phyloP scores from a whole-genome alignment of 1,284 basidiomycete species.

The Spongiforma sp. region DNA sequence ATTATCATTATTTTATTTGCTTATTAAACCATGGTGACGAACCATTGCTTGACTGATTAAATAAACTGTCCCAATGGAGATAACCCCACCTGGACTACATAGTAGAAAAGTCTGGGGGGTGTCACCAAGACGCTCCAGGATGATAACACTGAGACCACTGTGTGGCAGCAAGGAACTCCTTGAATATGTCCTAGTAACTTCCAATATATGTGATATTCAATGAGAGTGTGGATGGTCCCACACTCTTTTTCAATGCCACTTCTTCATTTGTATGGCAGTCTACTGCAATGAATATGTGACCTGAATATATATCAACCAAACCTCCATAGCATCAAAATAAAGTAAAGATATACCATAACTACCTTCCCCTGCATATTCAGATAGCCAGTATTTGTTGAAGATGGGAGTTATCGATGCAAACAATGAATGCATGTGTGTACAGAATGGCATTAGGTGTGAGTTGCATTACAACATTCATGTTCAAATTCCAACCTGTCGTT shows the following conservation, averaged over 20 bases:
- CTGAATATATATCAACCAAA: too few species aligned
- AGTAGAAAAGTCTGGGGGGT: not conserved
- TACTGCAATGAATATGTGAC: not conserved
- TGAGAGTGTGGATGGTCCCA: not conserved
- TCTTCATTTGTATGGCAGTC: not conserved
- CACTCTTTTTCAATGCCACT: not conserved
- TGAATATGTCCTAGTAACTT: not conserved
- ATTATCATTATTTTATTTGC: too few species aligned
- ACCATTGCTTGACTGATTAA: not conserved
- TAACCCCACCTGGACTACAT: not conserved
- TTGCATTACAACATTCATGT: too few species aligned
- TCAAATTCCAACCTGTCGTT: too few species aligned
- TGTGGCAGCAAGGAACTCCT: not conserved
- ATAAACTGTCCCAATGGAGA: not conserved
- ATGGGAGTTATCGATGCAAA: not conserved
- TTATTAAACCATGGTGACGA: not conserved
- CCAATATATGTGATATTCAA: not conserved
- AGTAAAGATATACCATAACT: not conserved
- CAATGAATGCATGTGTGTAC: not conserved
- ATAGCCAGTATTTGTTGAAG: not conserved
- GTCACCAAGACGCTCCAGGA: not conserved
- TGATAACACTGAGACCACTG: not conserved
- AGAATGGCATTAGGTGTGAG: not conserved
- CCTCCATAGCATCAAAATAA: not conserved
- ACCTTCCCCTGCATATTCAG: not conserved